Base-by-base conservation (phyloP, 2,329 filamentous ascomycete species). In the Chaetomium globosum region DNA sequence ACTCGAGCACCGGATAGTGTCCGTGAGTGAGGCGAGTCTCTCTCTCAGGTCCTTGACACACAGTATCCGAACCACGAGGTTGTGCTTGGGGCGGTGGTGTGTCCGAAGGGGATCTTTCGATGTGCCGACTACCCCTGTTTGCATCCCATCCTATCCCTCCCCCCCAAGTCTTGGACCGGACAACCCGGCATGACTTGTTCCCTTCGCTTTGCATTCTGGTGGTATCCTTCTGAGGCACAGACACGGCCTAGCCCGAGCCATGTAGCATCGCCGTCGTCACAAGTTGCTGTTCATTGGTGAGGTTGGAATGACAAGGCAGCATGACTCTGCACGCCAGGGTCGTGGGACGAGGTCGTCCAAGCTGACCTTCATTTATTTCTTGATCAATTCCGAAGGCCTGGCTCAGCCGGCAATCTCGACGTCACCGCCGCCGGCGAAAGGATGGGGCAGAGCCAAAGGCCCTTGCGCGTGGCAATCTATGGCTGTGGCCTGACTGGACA, bases 201-300 rank as follows among this genome's bases (percentile, higher is more conserved):
- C 63, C 53, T 36, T 52, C 46, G 61, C 58, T 57, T 54, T 64
- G 65, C 63, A 57, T 33, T 36, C 33, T 28, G 57, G 65, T 65
- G 65, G 68, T 64, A 63, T 63, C 59, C 48, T 59, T 59, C 30
- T 31, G 65, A 63, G 68, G 61, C 66, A 65, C 66, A 64, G 72
- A 74, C 70, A 73, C 71, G 72, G 73, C 71, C 59, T 71, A 72
- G 62, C 60, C 71, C 70, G 71, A 67, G 58, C 59, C 59, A 69
- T 58, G 68, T 73, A 53, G 71, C 63, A 72, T 73, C 65, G 68
- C 59, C 12, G 61, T 61, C 67, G 67, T 72, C 70, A 73, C 69
- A 65, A 70, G 67, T 57, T 30, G 33, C 33, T 28, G 53, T 67
- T 68, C 67, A 72, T 70, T 72, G 71, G 71, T 59, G 59, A 62